Percentiles rank a stretch among this genome's conserved stretches.
These are phyloP conservation scores for Hirsutella minnesotensis DNA, from an alignment of 2,329 filamentous ascomycete genomes.

Conservation along the genomic window DNA sequence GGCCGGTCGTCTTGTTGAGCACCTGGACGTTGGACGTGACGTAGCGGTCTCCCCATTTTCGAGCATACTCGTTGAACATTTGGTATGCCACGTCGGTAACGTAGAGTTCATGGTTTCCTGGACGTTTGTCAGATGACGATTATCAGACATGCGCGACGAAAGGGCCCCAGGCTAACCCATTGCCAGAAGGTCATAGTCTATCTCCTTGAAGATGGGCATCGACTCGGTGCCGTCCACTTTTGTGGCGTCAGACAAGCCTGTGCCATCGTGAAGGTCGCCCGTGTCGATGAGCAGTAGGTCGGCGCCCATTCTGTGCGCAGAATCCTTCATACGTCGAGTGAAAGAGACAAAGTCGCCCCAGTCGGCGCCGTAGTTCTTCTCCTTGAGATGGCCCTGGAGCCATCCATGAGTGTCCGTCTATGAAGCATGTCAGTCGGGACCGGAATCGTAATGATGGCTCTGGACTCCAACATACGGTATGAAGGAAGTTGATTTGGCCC, in stretches of 20 bases:
- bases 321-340: conserved; percentile 45
- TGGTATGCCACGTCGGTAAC: conserved; percentile 49
- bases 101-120: conserved; percentile 54
- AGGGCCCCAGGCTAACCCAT: conserved; percentile 17
- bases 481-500: conserved; percentile 51
- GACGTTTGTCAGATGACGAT: not conserved
- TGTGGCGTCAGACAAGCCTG: conserved; percentile 50
- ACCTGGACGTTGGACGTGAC: conserved; percentile 34
- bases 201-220: conserved; percentile 30
- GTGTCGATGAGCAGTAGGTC: conserved; percentile 51
- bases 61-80: conserved; percentile 46
- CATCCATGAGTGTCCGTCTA: conserved; percentile 49
- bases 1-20: conserved; percentile 22
- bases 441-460: not conserved
- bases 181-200: conserved; percentile 29
- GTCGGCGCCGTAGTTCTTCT: conserved; percentile 52
- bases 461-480: conserved; percentile 26
- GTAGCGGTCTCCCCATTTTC: conserved; percentile 36
- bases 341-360: conserved; percentile 56
- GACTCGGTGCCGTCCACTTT: conserved; percentile 42
- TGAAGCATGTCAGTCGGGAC: not conserved
- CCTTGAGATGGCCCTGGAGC: conserved; percentile 48
- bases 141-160: not conserved
- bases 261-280: conserved; percentile 55
- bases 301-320: conserved; percentile 42